A percentile compares a stretch with the other conserved stretches of the same genome.
These are phyloP conservation scores for Begonia masoniana DNA, from an alignment of 306 rosid species.

Conservation along the genomic window DNA sequence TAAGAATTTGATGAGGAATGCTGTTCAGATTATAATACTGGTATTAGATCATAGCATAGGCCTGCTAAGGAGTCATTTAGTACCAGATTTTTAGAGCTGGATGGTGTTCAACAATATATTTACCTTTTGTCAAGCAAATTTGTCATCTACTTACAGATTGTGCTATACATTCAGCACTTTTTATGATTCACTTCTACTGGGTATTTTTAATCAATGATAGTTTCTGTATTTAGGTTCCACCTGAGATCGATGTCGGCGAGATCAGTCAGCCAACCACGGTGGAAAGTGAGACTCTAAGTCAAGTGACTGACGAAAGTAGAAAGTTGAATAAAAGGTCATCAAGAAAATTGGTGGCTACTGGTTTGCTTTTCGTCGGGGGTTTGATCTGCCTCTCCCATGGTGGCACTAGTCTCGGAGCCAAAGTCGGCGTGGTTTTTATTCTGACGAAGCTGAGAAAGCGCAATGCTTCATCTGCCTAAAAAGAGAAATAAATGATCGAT, in stretches of 20 bases:
- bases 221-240: constrained; percentile 42
- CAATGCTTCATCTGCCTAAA: constrained; percentile 24
- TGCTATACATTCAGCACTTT: background rate
- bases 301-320: constrained; percentile 12
- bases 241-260: constrained; percentile 28
- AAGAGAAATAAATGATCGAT: background rate
- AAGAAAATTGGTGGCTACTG: constrained; percentile 45
- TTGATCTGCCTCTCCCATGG: constrained; percentile 58
- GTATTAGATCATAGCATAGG: too few relatives aligned
- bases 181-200: background rate
- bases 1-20: background rate
- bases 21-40: background rate
- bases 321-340: constrained; percentile 32
- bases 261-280: constrained; percentile 17
- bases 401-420: constrained; percentile 77
- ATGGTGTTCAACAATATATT: background rate
- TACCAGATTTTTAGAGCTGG: too few relatives aligned
- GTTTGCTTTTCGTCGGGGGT: constrained; percentile 73
- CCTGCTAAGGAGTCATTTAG: background rate
- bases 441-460: constrained; percentile 50
- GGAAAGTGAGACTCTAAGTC: constrained; percentile 9
- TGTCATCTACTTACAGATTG: background rate
- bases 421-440: constrained; percentile 70
- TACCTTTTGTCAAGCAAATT: background rate
- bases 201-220: background rate